These are phyloP conservation scores for Yueomyces sp. DNA, from an alignment of 805 yeast species.

Conservation along the genomic window DNA sequence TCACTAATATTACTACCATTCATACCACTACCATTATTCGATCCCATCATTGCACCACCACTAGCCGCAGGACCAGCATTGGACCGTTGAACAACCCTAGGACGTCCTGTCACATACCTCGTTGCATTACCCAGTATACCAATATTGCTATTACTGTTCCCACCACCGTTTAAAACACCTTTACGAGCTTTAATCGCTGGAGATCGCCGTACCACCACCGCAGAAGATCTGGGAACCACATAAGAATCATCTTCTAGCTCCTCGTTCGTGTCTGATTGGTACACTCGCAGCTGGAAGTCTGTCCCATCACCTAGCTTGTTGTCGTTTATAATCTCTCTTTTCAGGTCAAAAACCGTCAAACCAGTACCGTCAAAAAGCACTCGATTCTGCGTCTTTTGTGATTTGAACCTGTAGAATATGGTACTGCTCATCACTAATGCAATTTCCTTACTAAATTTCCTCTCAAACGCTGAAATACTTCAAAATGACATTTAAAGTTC, in stretches of 20 bases:
- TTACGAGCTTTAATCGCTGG: slow-evolving; percentile 40
- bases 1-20: slow-evolving; percentile 36
- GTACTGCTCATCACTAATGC: slow-evolving; percentile 56
- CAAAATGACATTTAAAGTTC: too few relatives aligned
- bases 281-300: slow-evolving; percentile 66
- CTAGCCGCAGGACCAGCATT: slow-evolving; percentile 10
- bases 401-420: slow-evolving; percentile 73
- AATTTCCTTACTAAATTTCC: too few relatives aligned
- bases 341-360: slow-evolving; percentile 84
- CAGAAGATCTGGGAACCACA: slow-evolving; percentile 81
- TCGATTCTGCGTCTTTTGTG: slow-evolving; percentile 68
- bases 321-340: slow-evolving; percentile 73
- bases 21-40: slow-evolving; percentile 21
- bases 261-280: slow-evolving; percentile 55
- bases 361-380: slow-evolving; percentile 94
- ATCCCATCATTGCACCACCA: slow-evolving; percentile 5
- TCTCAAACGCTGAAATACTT: too few relatives aligned
- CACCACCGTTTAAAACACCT: slow-evolving; percentile 7
- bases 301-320: slow-evolving; percentile 74
- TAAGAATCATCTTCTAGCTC: slow-evolving; percentile 82
- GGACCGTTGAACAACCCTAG: slow-evolving; percentile 29
- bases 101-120: slow-evolving; percentile 62
- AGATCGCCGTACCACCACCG: slow-evolving; percentile 66
- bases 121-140: slow-evolving; percentile 42
- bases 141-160: slow-evolving; percentile 23